Percentiles rank a stretch among this genome's conserved stretches.
Conservation (phyloP, 164 flowering plant species). For the Liquidambar formosana region DNA sequence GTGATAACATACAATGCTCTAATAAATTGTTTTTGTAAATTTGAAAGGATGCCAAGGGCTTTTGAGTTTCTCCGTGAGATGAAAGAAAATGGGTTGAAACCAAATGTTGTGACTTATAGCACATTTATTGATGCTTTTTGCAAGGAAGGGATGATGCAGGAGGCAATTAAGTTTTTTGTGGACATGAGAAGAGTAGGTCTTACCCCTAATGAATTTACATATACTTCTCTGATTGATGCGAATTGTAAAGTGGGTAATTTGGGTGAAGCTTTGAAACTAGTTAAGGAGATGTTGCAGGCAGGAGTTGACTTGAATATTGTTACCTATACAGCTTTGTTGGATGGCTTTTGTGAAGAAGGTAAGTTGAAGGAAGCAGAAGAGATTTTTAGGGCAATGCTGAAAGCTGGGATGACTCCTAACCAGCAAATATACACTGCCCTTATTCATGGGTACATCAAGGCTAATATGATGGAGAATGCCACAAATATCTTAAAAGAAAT, state of each 20-base stretch:
- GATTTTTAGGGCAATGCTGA: conserved; percentile 45
- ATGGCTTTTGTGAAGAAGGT: conserved; percentile 71
- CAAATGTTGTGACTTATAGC: conserved; percentile 88
- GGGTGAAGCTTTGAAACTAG: conserved; percentile 54
- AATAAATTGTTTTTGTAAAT: conserved; percentile 77
- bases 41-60: conserved; percentile 50
- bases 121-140: conserved; percentile 84
- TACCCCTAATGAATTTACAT: conserved; percentile 74
- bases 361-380: conserved; percentile 66
- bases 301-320: conserved; percentile 59
- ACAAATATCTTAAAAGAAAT: conserved; percentile 49
- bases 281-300: conserved; percentile 61
- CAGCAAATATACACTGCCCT: conserved; percentile 59
- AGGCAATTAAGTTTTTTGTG: conserved; percentile 69
- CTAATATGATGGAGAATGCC: conserved; percentile 45
- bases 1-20: conserved; percentile 77
- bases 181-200: conserved; percentile 76
- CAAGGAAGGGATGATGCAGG: conserved; percentile 74
- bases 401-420: conserved; percentile 56
- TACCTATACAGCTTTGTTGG: conserved; percentile 67
- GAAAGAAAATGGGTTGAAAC: conserved; percentile 62
- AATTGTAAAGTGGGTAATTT: conserved; percentile 64
- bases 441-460: conserved; percentile 67
- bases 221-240: conserved; percentile 78
- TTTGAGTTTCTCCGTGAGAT: conserved; percentile 58